Evolutionary conservation across 225 moss, liverwort and hornwort species (phyloP).

Genomic region (Marchantia polymorpha): DNA sequence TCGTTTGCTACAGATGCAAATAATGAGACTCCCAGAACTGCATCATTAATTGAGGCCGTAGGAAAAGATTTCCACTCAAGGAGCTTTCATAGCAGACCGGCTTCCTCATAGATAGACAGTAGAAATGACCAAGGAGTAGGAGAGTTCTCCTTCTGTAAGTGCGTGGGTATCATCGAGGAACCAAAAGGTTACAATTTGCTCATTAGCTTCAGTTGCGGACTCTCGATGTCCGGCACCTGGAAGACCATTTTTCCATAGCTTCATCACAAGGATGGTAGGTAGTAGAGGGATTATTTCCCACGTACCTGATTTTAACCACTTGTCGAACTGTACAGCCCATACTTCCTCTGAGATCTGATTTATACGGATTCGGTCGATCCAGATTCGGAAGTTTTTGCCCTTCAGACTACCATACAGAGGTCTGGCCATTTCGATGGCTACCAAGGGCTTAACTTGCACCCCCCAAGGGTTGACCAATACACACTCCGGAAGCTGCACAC

Average conservation of each 20-base stretch:
- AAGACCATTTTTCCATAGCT: not conserved
- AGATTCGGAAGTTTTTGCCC: constrained; percentile 49
- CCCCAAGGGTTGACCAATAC: constrained; percentile 57
- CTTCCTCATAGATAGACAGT: no score
- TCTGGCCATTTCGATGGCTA: constrained; percentile 47
- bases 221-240: not conserved
- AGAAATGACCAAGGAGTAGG: not conserved
- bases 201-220: not conserved
- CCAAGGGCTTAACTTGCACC: constrained; percentile 32
- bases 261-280: no score
- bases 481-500: constrained; percentile 54
- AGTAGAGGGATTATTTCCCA: not conserved
- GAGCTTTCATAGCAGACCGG: no score
- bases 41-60: no score
- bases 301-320: constrained; percentile 72
- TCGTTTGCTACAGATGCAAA: no score
- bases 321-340: constrained; percentile 75
- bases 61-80: no score
- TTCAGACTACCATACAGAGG: constrained; percentile 51
- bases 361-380: constrained; percentile 75
- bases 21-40: no score
- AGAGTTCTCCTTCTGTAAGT: not conserved
- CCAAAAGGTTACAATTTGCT: not conserved
- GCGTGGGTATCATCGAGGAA: not conserved
- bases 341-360: constrained; percentile 48